Conservation (phyloP, 2,329 filamentous ascomycete species). For the Furcasterigmium sp. region DNA sequence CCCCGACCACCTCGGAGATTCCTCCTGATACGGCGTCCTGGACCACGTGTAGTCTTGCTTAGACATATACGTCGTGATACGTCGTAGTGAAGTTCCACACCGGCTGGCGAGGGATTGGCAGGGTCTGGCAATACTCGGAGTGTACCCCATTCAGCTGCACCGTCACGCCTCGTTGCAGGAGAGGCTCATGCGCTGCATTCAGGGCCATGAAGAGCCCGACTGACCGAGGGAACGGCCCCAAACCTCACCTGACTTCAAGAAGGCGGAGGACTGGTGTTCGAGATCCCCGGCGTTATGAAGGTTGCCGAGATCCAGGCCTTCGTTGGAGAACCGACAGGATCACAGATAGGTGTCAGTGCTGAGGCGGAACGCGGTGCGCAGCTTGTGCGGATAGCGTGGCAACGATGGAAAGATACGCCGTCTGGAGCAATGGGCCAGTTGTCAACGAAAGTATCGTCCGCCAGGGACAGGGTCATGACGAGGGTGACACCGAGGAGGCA, state of each 20-base stretch:
- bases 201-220: neutral
- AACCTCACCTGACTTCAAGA: neutral
- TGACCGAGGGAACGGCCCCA: neutral
- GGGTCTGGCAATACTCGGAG: neutral
- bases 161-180: neutral
- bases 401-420: neutral
- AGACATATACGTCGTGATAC: neutral
- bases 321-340: neutral
- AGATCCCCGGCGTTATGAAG: neutral
- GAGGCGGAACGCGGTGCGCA: neutral
- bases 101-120: neutral
- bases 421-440: neutral
- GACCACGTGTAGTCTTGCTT: no score
- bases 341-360: neutral
- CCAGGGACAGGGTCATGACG: neutral
- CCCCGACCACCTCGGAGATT: neutral
- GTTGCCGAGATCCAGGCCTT: neutral
- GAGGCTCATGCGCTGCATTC: neutral
- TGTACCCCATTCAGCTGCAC: neutral
- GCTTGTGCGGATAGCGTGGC: neutral
- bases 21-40: neutral
- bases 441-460: neutral
- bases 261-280: neutral
- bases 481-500: no score
- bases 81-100: neutral